These are phyloP conservation scores for Lactarius evosmus DNA, from an alignment of 768 basidiomycete species.

Conservation along the genomic window DNA sequence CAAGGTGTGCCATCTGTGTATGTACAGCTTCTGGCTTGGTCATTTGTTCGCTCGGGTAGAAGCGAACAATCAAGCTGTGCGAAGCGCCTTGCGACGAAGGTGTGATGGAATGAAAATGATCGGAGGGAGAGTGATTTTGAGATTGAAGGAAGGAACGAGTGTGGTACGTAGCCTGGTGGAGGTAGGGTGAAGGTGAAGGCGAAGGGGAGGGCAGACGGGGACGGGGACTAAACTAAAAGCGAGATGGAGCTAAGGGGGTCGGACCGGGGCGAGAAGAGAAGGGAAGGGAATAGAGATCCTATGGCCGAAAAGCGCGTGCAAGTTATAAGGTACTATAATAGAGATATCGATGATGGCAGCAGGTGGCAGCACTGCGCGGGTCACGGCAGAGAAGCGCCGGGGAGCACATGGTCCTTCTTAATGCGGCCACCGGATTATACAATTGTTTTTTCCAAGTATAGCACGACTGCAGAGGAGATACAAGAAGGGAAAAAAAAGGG, in stretches of 20 bases:
- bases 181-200: neutral
- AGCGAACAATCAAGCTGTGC: conserved; percentile 5
- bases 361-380: neutral
- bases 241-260: neutral
- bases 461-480: too few species aligned
- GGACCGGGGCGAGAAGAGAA: neutral
- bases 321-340: neutral
- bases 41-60: neutral
- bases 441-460: neutral
- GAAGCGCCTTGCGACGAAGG: neutral
- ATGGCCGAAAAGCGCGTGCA: neutral
- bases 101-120: neutral
- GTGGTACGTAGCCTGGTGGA: neutral
- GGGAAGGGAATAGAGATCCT: neutral
- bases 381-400: conserved; percentile 24
- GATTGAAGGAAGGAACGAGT: neutral
- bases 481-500: neutral
- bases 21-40: neutral
- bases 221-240: too few species aligned
- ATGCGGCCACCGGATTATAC: neutral
- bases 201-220: neutral
- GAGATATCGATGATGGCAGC: too few species aligned
- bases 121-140: too few species aligned
- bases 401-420: conserved; percentile 27
- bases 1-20: neutral